Base-by-base conservation (phyloP, 192 early-diverging fungal genomes). In the Coemansia sp. region DNA sequence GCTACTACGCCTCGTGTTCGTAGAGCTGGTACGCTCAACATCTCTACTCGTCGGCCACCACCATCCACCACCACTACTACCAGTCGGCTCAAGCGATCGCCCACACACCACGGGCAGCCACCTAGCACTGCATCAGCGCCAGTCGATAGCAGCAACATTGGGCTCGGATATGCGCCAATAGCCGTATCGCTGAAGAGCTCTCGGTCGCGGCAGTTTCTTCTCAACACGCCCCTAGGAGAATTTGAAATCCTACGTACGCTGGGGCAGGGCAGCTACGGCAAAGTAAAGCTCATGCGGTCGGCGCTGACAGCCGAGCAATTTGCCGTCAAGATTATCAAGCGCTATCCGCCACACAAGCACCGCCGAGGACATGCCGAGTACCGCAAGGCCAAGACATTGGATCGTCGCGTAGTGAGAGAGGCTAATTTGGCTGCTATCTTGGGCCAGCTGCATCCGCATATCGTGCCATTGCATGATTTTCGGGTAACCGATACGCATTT, bases 191-290 rank as follows among this genome's bases (percentile, higher is more conserved):
- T 86, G 1, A 74, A 80, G 36, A 66, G 81, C 64, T 46, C 70
- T 24, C 73, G 72, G 36, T 78, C 79, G 2, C 75, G 79, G 24
- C 80, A 76, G 58, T 79, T 76, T 38, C 70, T 86, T 41, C 76
- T 86, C 2, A 70, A 78, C 64, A 86, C 85, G 36, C 85, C 85
- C 13, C 66, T 86, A 57, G 85, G 85, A 22, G 85, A 86, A 40
- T 86, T 81, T 50, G 75, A 83, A 40, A 64, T 86, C 1, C 57
- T 69, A 29, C 60, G 74, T 0, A 81, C 78, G 3, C 65, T 86
- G 20, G 85, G 85, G 3, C 81, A 83, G 60, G 85, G 85, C 49
- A 83, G 81, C 75, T 86, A 86, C 73, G 85, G 85, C 65, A 86
- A 86, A 55, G 85, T 86, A 63, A 83, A 83, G 65, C 78, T 86